Evolutionary conservation across 176 grass and related monocot genomes (phyloP), one percentile per base, ranked within the genome.

Genomic region (Oryza meyeriana): DNA sequence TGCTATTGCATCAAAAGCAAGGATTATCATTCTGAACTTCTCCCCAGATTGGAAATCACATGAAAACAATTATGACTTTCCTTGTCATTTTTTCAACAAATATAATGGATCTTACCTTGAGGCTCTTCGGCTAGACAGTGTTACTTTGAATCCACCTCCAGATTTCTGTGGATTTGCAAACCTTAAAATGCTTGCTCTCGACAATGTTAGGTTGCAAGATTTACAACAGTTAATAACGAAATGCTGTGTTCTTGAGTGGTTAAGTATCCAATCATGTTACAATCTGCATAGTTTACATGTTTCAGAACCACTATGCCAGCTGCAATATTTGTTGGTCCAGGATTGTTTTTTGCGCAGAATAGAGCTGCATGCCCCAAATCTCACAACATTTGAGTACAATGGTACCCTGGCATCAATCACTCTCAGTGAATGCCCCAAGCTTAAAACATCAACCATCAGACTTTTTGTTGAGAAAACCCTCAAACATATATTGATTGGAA

Each of bases 1-100:
- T 76, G 30, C 52, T 59, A 61, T 76, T 59, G 52, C 73, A 61
- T 59, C 73, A 59, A 74, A 61, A 32, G 73, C 73, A 61, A 58
- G 50, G 32, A 12, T 33, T 75, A 16, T 75, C 31, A 36, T 16
- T 36, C 48, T 75, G 18, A 22, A 75, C 72, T 33, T 75, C 72
- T 75, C 72, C 48, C 61, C 61, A 31, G 11, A 65, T 31, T 64
- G 26, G 36, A 22, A 4, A n/a, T 9, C 4, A 7, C 30, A 45
- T 4, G 44, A 47, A 17, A 42, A 47, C 61, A 31, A 31, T 11
- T 78, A 78, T 30, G 39, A 30, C 26, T 78, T 78, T 11, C 61
- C 76, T 78, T 78, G 41, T 65, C 76, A 78, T 45, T 25, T 65
- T 45, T 78, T 78, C 17, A 10, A 65, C 39, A 41, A 18, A 7